Conservation (phyloP, 1,139 yeast species). For the Diutina catenulata region DNA sequence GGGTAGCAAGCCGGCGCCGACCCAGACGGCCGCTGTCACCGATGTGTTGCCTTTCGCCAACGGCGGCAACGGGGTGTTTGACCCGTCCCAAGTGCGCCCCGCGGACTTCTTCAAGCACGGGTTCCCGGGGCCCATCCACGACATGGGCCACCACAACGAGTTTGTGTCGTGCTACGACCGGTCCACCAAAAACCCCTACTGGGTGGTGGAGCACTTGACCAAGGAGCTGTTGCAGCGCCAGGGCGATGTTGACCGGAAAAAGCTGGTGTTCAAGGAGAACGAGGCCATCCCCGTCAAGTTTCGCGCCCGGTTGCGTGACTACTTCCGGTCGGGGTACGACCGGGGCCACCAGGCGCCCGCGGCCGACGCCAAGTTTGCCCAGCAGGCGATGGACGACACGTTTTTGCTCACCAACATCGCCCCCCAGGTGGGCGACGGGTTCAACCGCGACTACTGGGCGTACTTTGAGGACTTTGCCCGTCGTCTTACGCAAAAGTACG, state of each 20-base stretch:
- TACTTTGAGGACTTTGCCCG: conserved; percentile 88
- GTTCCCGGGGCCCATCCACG: conserved; percentile 91
- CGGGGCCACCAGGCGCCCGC: conserved; percentile 98
- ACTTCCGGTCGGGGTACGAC: conserved; percentile 91
- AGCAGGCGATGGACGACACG: conserved; percentile 90
- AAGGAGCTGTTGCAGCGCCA: conserved; percentile 45
- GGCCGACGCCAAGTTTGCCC: conserved; percentile 87
- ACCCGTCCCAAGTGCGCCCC: conserved; percentile 37
- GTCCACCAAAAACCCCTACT: conserved; percentile 74
- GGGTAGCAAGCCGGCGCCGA: background rate
- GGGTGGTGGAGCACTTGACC: conserved; percentile 86
- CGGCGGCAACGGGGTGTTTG: conserved; percentile 5
- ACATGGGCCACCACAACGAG: conserved; percentile 59
- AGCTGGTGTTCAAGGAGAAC: conserved; percentile 79
- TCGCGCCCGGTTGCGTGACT: conserved; percentile 69
- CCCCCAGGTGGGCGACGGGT: conserved; percentile 97
- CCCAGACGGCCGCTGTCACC: background rate
- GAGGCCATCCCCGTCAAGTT: conserved; percentile 69
- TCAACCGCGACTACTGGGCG: conserved; percentile 95
- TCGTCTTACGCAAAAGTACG: conserved; percentile 55
- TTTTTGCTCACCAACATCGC: conserved; percentile 81
- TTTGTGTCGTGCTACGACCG: conserved; percentile 83
- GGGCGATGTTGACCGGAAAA: conserved; percentile 59
- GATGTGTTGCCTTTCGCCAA: conserved; percentile 2
- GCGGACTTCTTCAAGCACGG: conserved; percentile 78